A percentile compares a stretch with the other conserved stretches of the same genome.
Evolutionary conservation across 1,139 yeast species (phyloP).

Genomic region (Kodamaea alishanica): DNA sequence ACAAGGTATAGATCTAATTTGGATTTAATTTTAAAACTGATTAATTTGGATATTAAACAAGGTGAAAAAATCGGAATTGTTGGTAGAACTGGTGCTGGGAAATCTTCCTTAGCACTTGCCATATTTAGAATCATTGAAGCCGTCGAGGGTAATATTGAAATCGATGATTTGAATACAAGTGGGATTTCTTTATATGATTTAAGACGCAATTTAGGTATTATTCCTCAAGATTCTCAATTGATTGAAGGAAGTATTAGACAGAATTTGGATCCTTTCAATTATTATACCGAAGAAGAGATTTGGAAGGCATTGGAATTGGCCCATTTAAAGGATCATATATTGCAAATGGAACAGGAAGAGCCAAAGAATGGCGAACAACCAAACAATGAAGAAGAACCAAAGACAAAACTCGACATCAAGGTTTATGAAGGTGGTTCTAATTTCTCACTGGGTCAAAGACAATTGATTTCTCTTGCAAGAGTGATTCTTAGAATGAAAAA

Average conservation of each 20-base stretch:
- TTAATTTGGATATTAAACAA: constrained; percentile 64
- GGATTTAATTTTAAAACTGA: constrained; percentile 72
- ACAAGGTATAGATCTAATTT: constrained; percentile 83
- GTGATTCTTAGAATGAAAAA: constrained; percentile 54
- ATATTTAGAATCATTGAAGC: constrained; percentile 85
- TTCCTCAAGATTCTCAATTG: constrained; percentile 69
- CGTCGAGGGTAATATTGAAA: constrained; percentile 46
- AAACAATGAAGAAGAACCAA: constrained; percentile 17
- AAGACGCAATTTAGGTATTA: constrained; percentile 55
- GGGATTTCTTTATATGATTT: constrained; percentile 46
- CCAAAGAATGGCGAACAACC: constrained; percentile 24
- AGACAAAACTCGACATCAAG: constrained; percentile 35
- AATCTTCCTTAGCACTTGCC: constrained; percentile 85
- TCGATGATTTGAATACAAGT: constrained; percentile 50
- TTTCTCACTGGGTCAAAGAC: constrained; percentile 75
- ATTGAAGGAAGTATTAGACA: constrained; percentile 59
- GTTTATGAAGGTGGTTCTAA: constrained; percentile 71
- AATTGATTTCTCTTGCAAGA: constrained; percentile 69
- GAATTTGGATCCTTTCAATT: constrained; percentile 58
- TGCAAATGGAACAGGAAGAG: constrained; percentile 26
- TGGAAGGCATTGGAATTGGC: constrained; percentile 55
- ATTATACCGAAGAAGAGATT: constrained; percentile 48
- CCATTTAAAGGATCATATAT: constrained; percentile 47
- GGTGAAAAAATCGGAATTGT: constrained; percentile 92
- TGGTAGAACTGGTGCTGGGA: constrained; percentile 97